These are phyloP conservation scores for Salinomyces thailandicus DNA, from an alignment of 2,329 filamentous ascomycete genomes.

Conservation along the genomic window DNA sequence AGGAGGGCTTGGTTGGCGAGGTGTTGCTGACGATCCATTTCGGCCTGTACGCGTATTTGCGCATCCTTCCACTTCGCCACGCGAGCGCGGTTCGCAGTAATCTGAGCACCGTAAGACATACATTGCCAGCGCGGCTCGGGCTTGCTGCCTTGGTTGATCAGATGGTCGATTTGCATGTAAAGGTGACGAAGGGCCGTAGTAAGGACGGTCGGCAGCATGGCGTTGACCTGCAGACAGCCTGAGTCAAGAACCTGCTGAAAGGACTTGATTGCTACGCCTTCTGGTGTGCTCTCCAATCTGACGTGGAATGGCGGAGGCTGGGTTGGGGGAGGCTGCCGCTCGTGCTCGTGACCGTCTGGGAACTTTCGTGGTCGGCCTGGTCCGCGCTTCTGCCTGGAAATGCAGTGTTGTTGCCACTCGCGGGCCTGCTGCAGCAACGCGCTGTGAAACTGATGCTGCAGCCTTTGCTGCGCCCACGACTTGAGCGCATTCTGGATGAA, in stretches of 20 bases:
- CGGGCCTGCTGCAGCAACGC: conserved; percentile 14
- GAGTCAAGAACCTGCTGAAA: conserved; percentile 24
- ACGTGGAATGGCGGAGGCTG: conserved; percentile 15
- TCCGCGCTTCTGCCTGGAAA: conserved; percentile 12
- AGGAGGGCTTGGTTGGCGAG: conserved; percentile 14
- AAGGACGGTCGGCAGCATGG: conserved; percentile 14
- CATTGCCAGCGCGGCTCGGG: conserved; percentile 17
- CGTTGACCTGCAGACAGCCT: conserved; percentile 22
- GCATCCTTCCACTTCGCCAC: conserved; percentile 17
- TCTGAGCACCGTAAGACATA: conserved; percentile 25
- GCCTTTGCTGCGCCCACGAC: conserved; percentile 24
- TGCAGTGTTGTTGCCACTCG: conserved; percentile 6
- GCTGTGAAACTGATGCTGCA: conserved; percentile 12
- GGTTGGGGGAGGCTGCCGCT: conserved; percentile 2
- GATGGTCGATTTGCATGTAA: conserved; percentile 25
- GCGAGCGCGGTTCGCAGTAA: conserved; percentile 16
- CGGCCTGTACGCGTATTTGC: conserved; percentile 13
- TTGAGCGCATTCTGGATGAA: conserved; percentile 27
- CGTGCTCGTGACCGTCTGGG: conserved; percentile 3
- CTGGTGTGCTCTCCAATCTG: conserved; percentile 18
- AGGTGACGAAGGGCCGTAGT: conserved; percentile 19
- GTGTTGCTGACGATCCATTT: conserved; percentile 14
- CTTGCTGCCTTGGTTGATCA: conserved; percentile 22
- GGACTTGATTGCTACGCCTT: conserved; percentile 21
- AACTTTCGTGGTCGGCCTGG: conserved; percentile 19